A percentile compares a stretch with the other conserved stretches of the same genome.
These are phyloP conservation scores for Leptodermis oblonga DNA, from an alignment of 257 asterid genomes.

Conservation along the genomic window DNA sequence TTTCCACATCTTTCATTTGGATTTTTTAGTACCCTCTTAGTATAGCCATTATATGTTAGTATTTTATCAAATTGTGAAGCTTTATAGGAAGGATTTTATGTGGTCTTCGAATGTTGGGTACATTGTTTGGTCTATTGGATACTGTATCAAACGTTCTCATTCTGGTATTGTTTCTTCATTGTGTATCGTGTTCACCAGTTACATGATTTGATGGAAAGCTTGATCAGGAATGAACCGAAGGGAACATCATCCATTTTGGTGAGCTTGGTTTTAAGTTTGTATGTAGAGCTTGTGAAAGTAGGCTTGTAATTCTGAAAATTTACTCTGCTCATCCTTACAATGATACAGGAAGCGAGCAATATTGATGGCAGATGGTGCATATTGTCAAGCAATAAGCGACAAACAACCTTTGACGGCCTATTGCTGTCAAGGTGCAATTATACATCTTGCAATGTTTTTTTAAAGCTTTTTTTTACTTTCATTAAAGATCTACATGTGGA, in stretches of 20 bases:
- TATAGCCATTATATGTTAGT: too few relatives aligned
- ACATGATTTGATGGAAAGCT: constrained; percentile 66
- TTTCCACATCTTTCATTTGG: too few relatives aligned
- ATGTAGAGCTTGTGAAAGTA: constrained; percentile 8
- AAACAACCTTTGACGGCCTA: constrained; percentile 64
- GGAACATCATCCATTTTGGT: constrained; percentile 60
- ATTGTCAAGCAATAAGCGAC: constrained; percentile 44
- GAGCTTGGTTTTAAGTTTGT: constrained; percentile 19
- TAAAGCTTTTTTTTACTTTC: constrained; percentile 17
- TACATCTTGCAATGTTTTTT: constrained; percentile 22
- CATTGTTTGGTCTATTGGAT: neutral
- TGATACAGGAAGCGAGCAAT: constrained; percentile 64
- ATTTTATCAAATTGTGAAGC: too few relatives aligned
- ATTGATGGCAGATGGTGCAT: constrained; percentile 95
- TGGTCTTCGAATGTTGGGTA: neutral
- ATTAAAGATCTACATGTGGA: constrained; percentile 2
- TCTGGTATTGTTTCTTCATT: constrained; percentile 15
- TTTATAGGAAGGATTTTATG: neutral
- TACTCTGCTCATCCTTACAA: neutral
- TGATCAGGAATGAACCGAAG: constrained; percentile 61
- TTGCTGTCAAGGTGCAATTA: constrained; percentile 70
- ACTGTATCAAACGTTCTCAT: neutral
- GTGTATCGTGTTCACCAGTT: constrained; percentile 45
- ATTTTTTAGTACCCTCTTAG: too few relatives aligned
- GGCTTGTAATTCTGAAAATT: neutral